phyloP scores from a whole-genome alignment of 345 rosid species.

The Cardamine occulta region DNA sequence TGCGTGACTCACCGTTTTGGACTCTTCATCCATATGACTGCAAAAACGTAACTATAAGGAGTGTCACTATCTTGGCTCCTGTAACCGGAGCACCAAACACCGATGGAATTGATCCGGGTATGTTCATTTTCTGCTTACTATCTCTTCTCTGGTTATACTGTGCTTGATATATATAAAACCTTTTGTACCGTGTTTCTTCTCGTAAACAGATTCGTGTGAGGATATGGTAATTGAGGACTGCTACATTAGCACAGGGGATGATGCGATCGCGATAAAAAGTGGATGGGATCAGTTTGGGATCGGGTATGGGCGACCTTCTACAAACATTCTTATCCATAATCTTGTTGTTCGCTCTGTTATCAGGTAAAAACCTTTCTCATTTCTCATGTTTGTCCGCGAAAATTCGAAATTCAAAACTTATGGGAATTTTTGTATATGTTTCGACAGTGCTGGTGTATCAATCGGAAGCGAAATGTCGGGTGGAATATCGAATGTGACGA shows the following conservation, averaged over 20 bases:
- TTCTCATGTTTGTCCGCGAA: constrained; percentile 16
- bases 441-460: constrained; percentile 79
- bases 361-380: constrained; percentile 59
- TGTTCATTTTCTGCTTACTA: constrained; percentile 8
- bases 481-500: constrained; percentile 77
- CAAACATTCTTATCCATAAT: constrained; percentile 82
- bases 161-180: neutral
- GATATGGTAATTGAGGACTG: constrained; percentile 96
- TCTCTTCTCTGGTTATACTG: neutral
- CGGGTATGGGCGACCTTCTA: constrained; percentile 77
- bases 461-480: constrained; percentile 97
- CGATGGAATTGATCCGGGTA: constrained; percentile 97
- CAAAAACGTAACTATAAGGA: constrained; percentile 77
- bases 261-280: constrained; percentile 92
- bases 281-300: constrained; percentile 99
- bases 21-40: constrained; percentile 98
- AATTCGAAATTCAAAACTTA: neutral
- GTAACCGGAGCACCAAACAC: constrained; percentile 87
- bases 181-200: neutral
- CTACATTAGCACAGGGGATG: constrained; percentile 97
- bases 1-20: constrained; percentile 97
- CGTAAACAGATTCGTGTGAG: constrained; percentile 79
- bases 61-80: constrained; percentile 87
- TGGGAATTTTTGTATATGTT: neutral
- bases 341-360: constrained; percentile 88